These are phyloP conservation scores for Prunella vulgaris DNA, from an alignment of 257 asterid species.

Conservation along the genomic window DNA sequence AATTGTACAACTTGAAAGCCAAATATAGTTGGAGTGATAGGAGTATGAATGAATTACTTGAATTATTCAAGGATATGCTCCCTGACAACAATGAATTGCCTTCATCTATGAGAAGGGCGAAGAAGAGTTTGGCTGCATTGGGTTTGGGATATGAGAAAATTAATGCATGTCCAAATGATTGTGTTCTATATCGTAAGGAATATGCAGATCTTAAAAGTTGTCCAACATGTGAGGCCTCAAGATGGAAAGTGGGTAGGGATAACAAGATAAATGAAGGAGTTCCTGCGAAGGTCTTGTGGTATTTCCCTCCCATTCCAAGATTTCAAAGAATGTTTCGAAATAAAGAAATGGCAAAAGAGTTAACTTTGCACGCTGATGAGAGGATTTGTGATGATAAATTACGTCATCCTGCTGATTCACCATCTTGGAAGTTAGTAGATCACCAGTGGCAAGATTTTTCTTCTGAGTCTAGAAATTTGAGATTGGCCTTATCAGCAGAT, in stretches of 20 bases:
- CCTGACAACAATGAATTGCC: neutral
- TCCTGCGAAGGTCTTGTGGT: neutral
- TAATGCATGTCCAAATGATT: neutral
- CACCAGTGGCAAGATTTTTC: neutral
- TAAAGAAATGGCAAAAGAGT: neutral
- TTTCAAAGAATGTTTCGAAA: neutral
- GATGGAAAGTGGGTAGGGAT: neutral
- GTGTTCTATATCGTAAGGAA: neutral
- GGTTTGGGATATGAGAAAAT: neutral
- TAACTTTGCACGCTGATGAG: neutral
- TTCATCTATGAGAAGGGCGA: neutral
- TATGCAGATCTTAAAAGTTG: neutral
- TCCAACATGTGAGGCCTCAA: neutral
- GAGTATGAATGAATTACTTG: neutral
- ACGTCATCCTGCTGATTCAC: neutral
- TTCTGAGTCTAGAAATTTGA: neutral
- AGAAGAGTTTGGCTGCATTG: neutral
- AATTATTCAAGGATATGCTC: neutral
- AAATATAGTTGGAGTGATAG: neutral
- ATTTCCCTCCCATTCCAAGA: neutral
- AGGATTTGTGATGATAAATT: neutral
- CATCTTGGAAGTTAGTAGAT: neutral
- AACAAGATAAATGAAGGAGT: neutral
- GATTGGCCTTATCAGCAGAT: neutral
- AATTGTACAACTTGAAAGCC: neutral